Percentiles rank a stretch among this genome's conserved stretches.
Conservation (phyloP, 164 flowering plant species). For the Berberis vulgaris region DNA sequence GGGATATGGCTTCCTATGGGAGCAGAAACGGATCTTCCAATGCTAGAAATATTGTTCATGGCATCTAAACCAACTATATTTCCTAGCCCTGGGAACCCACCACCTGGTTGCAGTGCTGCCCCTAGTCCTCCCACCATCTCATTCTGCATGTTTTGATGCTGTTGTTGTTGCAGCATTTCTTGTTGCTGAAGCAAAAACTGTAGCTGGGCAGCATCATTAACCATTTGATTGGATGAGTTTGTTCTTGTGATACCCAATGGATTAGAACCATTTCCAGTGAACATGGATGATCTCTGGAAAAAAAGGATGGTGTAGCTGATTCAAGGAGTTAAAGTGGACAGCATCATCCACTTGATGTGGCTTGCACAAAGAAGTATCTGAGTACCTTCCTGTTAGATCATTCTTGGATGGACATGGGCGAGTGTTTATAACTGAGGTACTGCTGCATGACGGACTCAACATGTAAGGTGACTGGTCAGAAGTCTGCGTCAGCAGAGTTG, state of each 20-base stretch:
- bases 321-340: background rate
- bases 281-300: background rate
- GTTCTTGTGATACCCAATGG: constrained; percentile 3
- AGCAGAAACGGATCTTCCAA: background rate
- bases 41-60: background rate
- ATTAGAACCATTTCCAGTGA: constrained; percentile 3
- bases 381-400: background rate
- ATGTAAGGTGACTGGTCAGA: background rate
- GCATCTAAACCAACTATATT: constrained; percentile 10
- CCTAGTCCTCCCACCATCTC: background rate
- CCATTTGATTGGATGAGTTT: constrained; percentile 5
- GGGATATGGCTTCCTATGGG: background rate
- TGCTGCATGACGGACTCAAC: constrained; percentile 1
- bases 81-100: constrained; percentile 6
- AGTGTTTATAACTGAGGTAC: constrained; percentile 2
- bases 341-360: background rate
- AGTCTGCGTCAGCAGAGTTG: background rate
- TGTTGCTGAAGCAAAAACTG: constrained; percentile 17
- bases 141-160: constrained; percentile 9
- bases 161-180: constrained; percentile 6
- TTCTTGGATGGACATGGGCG: background rate
- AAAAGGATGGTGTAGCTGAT: background rate
- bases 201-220: background rate
- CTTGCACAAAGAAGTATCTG: background rate
- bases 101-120: background rate